Percentiles rank a stretch among this genome's conserved stretches.
Evolutionary conservation across 2,329 filamentous ascomycete genomes (phyloP).

Genomic region (Geoglossum cookeanum): DNA sequence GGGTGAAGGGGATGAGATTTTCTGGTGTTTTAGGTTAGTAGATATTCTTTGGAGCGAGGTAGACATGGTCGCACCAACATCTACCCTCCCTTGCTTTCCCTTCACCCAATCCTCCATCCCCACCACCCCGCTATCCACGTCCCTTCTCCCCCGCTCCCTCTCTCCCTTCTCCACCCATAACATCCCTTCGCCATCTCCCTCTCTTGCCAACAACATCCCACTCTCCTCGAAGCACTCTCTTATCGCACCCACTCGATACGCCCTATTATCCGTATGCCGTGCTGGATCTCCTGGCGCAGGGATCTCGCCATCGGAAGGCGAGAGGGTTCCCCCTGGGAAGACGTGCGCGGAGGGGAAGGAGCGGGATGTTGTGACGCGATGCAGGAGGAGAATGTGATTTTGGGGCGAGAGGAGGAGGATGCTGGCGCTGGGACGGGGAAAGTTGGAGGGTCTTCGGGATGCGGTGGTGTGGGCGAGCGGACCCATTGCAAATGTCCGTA

Average conservation of each 20-base stretch:
- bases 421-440: conserved; percentile 24
- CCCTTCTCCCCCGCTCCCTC: conserved; percentile 44
- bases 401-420: conserved; percentile 68
- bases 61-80: conserved; percentile 34
- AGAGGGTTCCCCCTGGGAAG: conserved; percentile 80
- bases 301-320: conserved; percentile 52
- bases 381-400: conserved; percentile 77
- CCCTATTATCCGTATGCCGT: conserved; percentile 49
- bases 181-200: conserved; percentile 24
- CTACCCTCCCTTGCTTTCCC: conserved; percentile 37
- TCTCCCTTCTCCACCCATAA: conserved; percentile 40
- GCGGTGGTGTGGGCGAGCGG: too few relatives aligned
- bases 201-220: conserved; percentile 56
- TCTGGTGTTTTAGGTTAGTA: conserved; percentile 22
- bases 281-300: conserved; percentile 29
- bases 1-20: conserved; percentile 60
- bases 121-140: conserved; percentile 46
- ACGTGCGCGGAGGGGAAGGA: conserved; percentile 87
- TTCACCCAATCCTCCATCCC: conserved; percentile 48
- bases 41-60: not conserved
- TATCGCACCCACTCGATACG: conserved; percentile 68
- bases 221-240: conserved; percentile 92
- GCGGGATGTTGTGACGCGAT: conserved; percentile 62
- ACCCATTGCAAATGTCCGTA: too few relatives aligned
- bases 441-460: too few relatives aligned